Base-by-base conservation (phyloP, 306 rosid species). In the Heteromeles arbutifolia region DNA sequence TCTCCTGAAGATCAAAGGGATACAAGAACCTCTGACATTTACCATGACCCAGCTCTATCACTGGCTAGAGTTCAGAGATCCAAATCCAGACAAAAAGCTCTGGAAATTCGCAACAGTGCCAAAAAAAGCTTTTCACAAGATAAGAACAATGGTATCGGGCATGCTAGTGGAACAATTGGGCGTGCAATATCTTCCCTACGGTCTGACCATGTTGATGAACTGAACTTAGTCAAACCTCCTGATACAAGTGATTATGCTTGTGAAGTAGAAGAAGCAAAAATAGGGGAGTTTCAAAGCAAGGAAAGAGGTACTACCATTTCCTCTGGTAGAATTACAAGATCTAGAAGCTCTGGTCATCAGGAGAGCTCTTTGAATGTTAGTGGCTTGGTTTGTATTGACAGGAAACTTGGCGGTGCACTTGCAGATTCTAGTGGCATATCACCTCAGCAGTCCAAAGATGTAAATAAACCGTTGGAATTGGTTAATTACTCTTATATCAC, bases 11-110 rank as follows among this genome's bases (percentile, higher is more conserved):
- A 74, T 63, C 74, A 76, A 13, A 19, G 79, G 74, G 79, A 79
- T 37, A 65, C 67, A 15, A 65, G 75, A 50, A 65, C 70, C 77
- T 79, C 77, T 1, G 88, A 84, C 39, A 65, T 65, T 74, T 77
- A 65, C 81, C 85, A 70, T 50, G 92, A 92, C 54, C 91, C 87
- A 54, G 80, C 87, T 75, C 29, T 82, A 73, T 96, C 99, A 70
- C 69, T 88, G 81, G 93, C 90, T 66, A 90, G 88, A 88, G 58
- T 96, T 81, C 96, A 86, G 56, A 87, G 98, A 77, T 96, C 99
- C 15, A 96, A 82, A 88, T 81, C 98, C 2, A 88, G 99, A 83
- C 96, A 96, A 87, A 90, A 48, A 78, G 99, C 97, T 78, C 66
- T 92, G 68, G 86, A 87, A 87, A 74, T 79, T 65, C 98, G 97